phyloP scores from a whole-genome alignment of 208 protist species.

The Lotmaria passim region DNA sequence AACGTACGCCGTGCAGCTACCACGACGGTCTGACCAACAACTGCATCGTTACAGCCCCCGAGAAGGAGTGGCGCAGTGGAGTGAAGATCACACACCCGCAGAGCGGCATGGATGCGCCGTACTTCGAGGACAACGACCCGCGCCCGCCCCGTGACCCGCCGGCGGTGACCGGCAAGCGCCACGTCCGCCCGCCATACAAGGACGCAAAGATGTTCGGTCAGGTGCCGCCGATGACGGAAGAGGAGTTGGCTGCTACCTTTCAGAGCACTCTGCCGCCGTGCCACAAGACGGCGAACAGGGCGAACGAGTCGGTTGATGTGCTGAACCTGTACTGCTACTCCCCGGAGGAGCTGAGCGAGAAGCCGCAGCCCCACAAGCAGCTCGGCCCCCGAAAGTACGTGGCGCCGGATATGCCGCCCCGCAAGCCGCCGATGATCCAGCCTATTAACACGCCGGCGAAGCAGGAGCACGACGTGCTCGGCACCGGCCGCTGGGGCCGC shows the following conservation, averaged over 20 bases:
- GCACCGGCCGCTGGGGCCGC: slow-evolving; percentile 66
- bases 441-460: slow-evolving; percentile 69
- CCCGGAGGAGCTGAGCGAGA: slow-evolving; percentile 69
- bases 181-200: slow-evolving; percentile 35
- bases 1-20: not conserved
- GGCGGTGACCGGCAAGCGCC: slow-evolving; percentile 40
- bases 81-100: slow-evolving; percentile 38
- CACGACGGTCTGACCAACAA: slow-evolving; percentile 33
- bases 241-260: slow-evolving; percentile 5
- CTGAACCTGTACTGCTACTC: slow-evolving; percentile 78
- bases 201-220: slow-evolving; percentile 36
- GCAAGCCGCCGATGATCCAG: slow-evolving; percentile 42
- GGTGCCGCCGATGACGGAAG: slow-evolving; percentile 19
- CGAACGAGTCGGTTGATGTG: slow-evolving; percentile 79
- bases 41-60: slow-evolving; percentile 45
- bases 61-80: slow-evolving; percentile 43
- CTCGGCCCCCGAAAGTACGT: slow-evolving; percentile 59
- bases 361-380: slow-evolving; percentile 41
- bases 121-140: slow-evolving; percentile 65
- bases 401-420: slow-evolving; percentile 56
- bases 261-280: slow-evolving; percentile 35
- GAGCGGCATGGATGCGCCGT: slow-evolving; percentile 55
- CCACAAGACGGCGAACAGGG: slow-evolving; percentile 46
- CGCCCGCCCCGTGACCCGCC: slow-evolving; percentile 41
- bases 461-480: slow-evolving; percentile 82